Evolutionary conservation across 202 grass and related monocot genomes (phyloP).

Genomic region (Alloteropsis angusta): DNA sequence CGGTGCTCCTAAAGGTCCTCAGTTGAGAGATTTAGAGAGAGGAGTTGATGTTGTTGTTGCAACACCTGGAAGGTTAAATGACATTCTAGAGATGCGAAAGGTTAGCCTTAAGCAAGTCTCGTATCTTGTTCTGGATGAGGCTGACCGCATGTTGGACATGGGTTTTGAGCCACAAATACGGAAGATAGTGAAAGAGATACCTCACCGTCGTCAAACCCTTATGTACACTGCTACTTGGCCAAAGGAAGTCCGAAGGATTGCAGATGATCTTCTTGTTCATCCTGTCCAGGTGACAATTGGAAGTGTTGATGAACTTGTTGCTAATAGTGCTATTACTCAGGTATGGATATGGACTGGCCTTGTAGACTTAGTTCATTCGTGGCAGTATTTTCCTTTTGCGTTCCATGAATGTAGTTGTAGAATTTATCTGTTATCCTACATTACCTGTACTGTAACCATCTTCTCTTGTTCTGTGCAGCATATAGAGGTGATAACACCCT

Average conservation of each 20-base stretch:
- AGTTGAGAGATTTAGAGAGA: slow-evolving; percentile 82
- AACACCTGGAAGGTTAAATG: slow-evolving; percentile 94
- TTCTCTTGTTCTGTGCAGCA: slow-evolving; percentile 40
- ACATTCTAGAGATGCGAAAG: slow-evolving; percentile 92
- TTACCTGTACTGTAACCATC: background rate
- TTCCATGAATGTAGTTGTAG: background rate
- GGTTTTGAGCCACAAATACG: slow-evolving; percentile 97
- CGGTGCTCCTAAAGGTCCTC: slow-evolving; percentile 91
- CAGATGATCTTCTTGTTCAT: slow-evolving; percentile 76
- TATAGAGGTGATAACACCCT: slow-evolving; percentile 71
- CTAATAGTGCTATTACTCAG: slow-evolving; percentile 95
- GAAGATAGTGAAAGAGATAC: slow-evolving; percentile 86
- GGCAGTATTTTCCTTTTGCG: background rate
- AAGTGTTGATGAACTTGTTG: slow-evolving; percentile 89
- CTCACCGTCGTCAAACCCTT: slow-evolving; percentile 78
- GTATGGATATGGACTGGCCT: slow-evolving; percentile 4
- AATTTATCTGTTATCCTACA: background rate
- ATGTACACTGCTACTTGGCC: slow-evolving; percentile 99
- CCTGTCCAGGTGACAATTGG: slow-evolving; percentile 99
- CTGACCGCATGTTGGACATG: slow-evolving; percentile 98
- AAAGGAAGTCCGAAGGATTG: slow-evolving; percentile 88
- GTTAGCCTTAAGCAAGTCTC: slow-evolving; percentile 84
- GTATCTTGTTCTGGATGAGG: slow-evolving; percentile 94
- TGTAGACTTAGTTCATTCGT: slow-evolving; percentile 1
- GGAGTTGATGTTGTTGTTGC: slow-evolving; percentile 98